Evolutionary conservation across 1,284 basidiomycete species (phyloP).

Genomic region (Trichosporon inkin): DNA sequence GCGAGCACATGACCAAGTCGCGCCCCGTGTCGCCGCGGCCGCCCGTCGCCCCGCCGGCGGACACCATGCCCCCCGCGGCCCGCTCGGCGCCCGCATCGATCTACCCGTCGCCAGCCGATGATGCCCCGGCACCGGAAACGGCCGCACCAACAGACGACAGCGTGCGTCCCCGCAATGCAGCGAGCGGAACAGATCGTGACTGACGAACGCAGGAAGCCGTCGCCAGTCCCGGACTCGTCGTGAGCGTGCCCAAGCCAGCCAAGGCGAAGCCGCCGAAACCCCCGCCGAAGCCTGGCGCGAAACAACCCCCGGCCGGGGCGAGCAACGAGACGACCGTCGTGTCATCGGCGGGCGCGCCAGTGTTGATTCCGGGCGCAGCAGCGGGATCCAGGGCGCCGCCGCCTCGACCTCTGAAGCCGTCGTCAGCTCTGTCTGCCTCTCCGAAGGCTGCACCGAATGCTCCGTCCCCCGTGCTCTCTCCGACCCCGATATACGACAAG

Average conservation of each 20-base stretch:
- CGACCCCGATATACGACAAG: not conserved
- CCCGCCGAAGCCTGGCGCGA: not conserved
- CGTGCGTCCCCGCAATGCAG: not conserved
- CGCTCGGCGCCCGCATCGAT: not conserved
- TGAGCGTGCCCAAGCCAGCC: not conserved
- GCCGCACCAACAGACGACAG: not conserved
- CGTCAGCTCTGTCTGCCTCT: not conserved
- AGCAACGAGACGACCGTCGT: not conserved
- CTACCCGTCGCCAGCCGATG: not conserved
- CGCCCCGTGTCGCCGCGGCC: not conserved
- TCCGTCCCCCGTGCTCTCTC: not conserved
- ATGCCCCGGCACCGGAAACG: not conserved
- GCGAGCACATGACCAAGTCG: not conserved
- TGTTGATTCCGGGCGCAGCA: not conserved
- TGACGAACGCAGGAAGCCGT: not conserved
- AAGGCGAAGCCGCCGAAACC: constrained; percentile 1
- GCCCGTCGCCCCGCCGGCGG: not conserved
- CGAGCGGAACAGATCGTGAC: no score
- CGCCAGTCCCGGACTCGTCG: not conserved
- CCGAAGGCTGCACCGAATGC: not conserved
- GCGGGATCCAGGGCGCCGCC: not conserved
- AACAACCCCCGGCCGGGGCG: not conserved
- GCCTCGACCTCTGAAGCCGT: not conserved
- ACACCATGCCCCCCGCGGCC: not conserved
- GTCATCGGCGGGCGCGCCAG: not conserved